Percentiles rank a stretch among this genome's conserved stretches.
phyloP scores from a whole-genome alignment of 345 rosid genomes.

The Salix viminalis region DNA sequence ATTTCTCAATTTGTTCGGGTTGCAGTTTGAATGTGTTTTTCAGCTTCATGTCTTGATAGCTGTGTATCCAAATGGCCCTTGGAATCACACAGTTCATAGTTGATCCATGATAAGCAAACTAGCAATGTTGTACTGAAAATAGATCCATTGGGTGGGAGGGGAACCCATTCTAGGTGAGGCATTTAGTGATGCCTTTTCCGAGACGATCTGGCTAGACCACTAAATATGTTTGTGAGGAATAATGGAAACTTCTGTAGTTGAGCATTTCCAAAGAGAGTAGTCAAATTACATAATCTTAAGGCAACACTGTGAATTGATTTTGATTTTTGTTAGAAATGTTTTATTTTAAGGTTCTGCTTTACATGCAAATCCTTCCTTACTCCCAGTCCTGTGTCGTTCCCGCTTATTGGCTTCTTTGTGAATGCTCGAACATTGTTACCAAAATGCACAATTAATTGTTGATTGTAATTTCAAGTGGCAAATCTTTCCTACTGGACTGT shows the following conservation, averaged over 20 bases:
- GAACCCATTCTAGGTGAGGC: not conserved
- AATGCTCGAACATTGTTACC: not conserved
- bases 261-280: not conserved
- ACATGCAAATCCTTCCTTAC: not conserved
- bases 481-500: not conserved
- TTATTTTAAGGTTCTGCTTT: not conserved
- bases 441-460: not conserved
- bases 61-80: not conserved
- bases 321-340: not conserved
- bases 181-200: not conserved
- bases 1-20: not conserved
- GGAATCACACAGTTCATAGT: not conserved
- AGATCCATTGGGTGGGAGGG: not conserved
- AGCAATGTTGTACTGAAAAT: not conserved
- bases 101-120: not conserved
- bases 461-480: not conserved
- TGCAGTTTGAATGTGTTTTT: not conserved
- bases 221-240: not conserved
- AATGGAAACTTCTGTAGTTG: not conserved
- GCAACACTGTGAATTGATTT: not conserved
- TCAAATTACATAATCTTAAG: not conserved
- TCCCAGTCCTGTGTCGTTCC: not conserved
- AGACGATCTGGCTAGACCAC: not conserved
- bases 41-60: not conserved
- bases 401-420: not conserved